Conservation (phyloP, 2,329 filamentous ascomycete genomes). For the Penicillium thymicola region DNA sequence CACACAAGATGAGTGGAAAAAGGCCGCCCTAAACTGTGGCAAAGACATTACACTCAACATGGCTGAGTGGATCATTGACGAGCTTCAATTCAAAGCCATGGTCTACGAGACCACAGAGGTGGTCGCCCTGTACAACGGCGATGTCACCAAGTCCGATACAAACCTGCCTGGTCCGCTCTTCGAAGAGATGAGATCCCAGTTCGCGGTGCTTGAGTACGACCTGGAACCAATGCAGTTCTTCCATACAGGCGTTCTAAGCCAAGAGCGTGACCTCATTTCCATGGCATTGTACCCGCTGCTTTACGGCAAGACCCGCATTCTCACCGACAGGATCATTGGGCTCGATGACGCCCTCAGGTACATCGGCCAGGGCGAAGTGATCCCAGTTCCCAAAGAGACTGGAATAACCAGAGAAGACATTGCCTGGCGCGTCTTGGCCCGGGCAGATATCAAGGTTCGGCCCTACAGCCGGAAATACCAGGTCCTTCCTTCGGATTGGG, state of each 20-base stretch:
- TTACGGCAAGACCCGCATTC: conserved; percentile 32
- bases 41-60: conserved; percentile 35
- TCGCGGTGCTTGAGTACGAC: conserved; percentile 50
- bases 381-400: conserved; percentile 25
- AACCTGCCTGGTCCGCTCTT: conserved; percentile 41
- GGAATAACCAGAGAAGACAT: conserved; percentile 34
- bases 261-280: conserved; percentile 62
- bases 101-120: conserved; percentile 42
- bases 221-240: conserved; percentile 55
- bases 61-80: conserved; percentile 43
- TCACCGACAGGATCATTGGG: conserved; percentile 24
- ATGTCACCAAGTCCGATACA: conserved; percentile 54
- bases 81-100: conserved; percentile 52
- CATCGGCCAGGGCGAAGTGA: conserved; percentile 25
- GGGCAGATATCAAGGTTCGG: conserved; percentile 26
- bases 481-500: conserved; percentile 45
- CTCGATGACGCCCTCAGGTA: conserved; percentile 25
- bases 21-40: conserved; percentile 20
- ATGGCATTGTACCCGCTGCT: conserved; percentile 61
- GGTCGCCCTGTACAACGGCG: conserved; percentile 48
- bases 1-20: conserved; percentile 32
- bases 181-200: conserved; percentile 44
- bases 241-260: conserved; percentile 54
- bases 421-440: conserved; percentile 27
- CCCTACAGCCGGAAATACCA: conserved; percentile 42